Base-by-base conservation (phyloP, 2,329 filamentous ascomycete species). In the Fusarium oxysporum region DNA sequence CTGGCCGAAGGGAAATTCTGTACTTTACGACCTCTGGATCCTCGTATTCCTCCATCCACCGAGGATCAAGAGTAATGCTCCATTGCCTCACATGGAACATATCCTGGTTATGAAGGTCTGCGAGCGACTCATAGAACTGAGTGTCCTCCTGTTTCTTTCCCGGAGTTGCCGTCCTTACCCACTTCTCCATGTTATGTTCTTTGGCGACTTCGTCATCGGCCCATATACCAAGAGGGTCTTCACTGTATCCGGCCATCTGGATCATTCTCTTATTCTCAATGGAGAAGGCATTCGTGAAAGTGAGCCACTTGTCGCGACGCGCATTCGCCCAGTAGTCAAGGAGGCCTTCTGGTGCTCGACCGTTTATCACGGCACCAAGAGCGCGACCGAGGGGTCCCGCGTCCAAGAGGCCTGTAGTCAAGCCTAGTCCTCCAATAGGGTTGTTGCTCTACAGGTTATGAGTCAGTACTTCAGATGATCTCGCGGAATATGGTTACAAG, bases 401-500 rank as follows among this genome's bases (percentile, higher is more conserved):
- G 2, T 53, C 50, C 5, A 53, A 38, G 2, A 53, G 50, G 2
- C 50, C 50, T 28, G 50, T 53, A 1, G 50, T 53, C 7, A 53
- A 2, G 9, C 50, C 50, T 10, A 53, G 19, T 9, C 50, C 50
- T 28, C 50, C 50, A 6, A 53, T 53, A 0, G 50, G 50, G 13
- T 53, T 53, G 23, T 53, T 53, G 13, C 50, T 53, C 50, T 53
- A 8, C 3, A 8, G 1, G n/a, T 8, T n/a, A 23, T 23, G 23
- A 23, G 32, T 37, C 4, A 37, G 48, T 37, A 21, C 3, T 1
- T 14, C 4, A 53, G 6, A 12, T 6, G 12, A 21, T 16, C 12
- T 25, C 6, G 12, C 4, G 0, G 2, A 6, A 21, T 3, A 25
- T 21, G 1, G 17, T 1, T 6, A 3, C 2, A 37, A 21, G 1